Evolutionary conservation across 768 basidiomycete genomes (phyloP), one percentile per base, ranked within the genome.

Genomic region (Aureoboletus auriporus): DNA sequence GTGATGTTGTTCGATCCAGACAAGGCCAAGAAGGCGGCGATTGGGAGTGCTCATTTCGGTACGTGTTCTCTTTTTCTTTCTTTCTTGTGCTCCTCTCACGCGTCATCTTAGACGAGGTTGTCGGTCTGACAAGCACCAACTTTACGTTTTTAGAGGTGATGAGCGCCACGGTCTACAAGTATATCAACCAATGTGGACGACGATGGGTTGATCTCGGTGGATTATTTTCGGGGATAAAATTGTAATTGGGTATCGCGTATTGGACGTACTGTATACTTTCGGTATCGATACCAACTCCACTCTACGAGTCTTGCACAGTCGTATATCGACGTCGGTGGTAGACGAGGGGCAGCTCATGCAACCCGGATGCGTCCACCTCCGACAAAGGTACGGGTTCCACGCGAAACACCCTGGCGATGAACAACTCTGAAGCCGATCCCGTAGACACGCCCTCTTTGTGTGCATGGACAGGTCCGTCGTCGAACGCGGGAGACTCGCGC

Each of bases 181-280:
- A 96, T 62, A 75, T 97, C n/a, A 76, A 89, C 52, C 81, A 84
- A 62, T 93, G 86, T 66, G 94, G 90, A 33, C 75, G 94, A 54
- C 79, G 91, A 49, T 98, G 90, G 86, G 90, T 99, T 14, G 83
- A 90, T 56, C 75, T 99, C 56, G 72, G 75, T 33, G 61, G 73
- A 5, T 70, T 99, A 44, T 98, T 99, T 69, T 83, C 87, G 28
- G 86, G 83, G 61, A 86, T 94, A 82, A 86, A 79, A 56, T 28
- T 82, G 42, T 84, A 61, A 67, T 49, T 12, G 30, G 30, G 38
- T 17, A 53, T 9, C 31, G 16, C 36, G 42, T 42, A 20, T 30
- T 49, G 45, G 42, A 56, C 16, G 46, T 9, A 29, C 16, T 48
- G 46, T 47, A 50, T 48, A 48, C 44, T 36, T 38, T 46, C 45